Conservation (phyloP, 1,139 yeast genomes). For the Zygoascus sp. region DNA sequence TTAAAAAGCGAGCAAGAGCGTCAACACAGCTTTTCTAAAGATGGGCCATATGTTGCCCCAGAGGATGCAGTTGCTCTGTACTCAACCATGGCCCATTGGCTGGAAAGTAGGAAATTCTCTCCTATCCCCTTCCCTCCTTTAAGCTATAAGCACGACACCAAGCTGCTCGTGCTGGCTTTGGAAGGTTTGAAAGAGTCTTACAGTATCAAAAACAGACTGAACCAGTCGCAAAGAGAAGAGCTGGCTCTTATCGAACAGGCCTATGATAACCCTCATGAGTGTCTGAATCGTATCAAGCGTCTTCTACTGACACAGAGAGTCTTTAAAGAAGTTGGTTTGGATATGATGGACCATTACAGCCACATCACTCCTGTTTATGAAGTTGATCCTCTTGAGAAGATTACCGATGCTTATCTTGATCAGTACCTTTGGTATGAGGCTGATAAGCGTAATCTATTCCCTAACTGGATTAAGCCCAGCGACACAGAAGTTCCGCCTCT, state of each 20-base stretch:
- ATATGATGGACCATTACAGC: slow-evolving; percentile 89
- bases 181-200: slow-evolving; percentile 83
- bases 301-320: slow-evolving; percentile 82
- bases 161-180: slow-evolving; percentile 78
- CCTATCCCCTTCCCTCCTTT: slow-evolving; percentile 95
- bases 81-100: slow-evolving; percentile 87
- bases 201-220: slow-evolving; percentile 77
- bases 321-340: slow-evolving; percentile 82
- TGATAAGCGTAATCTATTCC: slow-evolving; percentile 80
- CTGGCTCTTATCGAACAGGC: slow-evolving; percentile 92
- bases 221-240: slow-evolving; percentile 87
- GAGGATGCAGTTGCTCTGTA: slow-evolving; percentile 85
- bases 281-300: slow-evolving; percentile 77
- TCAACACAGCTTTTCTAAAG: slow-evolving; percentile 71
- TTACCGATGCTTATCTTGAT: slow-evolving; percentile 93
- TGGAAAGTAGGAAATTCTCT: slow-evolving; percentile 76
- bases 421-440: slow-evolving; percentile 97
- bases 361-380: slow-evolving; percentile 81
- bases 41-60: slow-evolving; percentile 84
- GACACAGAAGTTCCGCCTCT: slow-evolving; percentile 93
- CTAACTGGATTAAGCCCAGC: slow-evolving; percentile 94
- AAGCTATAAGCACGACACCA: slow-evolving; percentile 89
- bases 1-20: slow-evolving; percentile 87
- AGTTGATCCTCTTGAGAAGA: slow-evolving; percentile 88
- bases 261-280: slow-evolving; percentile 93